Conservation (phyloP, 2,329 filamentous ascomycete species). For the Microascus cirrosus region DNA sequence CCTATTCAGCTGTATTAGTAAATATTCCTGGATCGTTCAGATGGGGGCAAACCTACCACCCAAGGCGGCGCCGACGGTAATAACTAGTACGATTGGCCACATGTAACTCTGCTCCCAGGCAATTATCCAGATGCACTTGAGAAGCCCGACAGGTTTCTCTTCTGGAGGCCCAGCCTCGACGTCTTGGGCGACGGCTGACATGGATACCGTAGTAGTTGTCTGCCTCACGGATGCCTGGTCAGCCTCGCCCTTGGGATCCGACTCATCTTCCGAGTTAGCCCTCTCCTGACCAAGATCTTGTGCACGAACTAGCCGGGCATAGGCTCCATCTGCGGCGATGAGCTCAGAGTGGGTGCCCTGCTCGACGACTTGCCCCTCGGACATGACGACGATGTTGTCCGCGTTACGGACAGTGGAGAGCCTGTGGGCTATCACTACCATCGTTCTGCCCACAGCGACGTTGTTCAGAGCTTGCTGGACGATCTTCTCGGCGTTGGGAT, state of each 20-base stretch:
- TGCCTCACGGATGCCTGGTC: conserved; percentile 4
- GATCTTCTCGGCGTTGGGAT: conserved; percentile 31
- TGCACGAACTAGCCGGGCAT: conserved; percentile 35
- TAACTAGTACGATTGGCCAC: conserved; percentile 5
- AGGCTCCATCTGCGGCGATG: conserved; percentile 33
- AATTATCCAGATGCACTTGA: conserved; percentile 14
- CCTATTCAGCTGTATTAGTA: conserved; percentile 9
- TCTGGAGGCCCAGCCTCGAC: not conserved
- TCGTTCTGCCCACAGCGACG: conserved; percentile 46
- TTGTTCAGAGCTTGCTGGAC: conserved; percentile 46
- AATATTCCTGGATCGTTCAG: conserved; percentile 7
- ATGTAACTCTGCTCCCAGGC: not conserved
- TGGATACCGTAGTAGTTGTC: not conserved
- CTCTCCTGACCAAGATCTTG: conserved; percentile 22
- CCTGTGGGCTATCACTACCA: conserved; percentile 55
- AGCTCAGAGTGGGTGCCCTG: conserved; percentile 50
- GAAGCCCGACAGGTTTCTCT: conserved; percentile 16
- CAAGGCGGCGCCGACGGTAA: no score
- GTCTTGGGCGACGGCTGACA: not conserved
- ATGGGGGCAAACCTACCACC: conserved; percentile 10
- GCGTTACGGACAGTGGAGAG: conserved; percentile 48
- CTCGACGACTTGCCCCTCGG: conserved; percentile 47
- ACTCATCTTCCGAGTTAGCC: not conserved
- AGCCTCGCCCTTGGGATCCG: conserved; percentile 8
- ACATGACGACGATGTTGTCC: conserved; percentile 56